Evolutionary conservation across 2,329 filamentous ascomycete genomes (phyloP).

Genomic region (Fusarium xylarioides): DNA sequence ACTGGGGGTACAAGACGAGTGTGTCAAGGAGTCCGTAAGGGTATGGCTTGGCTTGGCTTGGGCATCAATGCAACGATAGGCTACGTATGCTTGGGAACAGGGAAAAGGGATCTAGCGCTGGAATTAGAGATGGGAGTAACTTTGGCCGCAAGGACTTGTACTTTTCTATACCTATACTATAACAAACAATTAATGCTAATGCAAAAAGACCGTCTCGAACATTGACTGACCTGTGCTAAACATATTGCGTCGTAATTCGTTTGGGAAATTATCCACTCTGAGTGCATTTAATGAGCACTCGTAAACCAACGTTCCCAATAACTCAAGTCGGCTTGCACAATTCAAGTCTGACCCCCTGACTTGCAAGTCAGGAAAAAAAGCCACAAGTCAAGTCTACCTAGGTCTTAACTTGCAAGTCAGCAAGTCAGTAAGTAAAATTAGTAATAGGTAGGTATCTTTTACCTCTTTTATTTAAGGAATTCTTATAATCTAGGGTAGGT

Average conservation of each 20-base stretch:
- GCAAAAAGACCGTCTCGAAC: background rate
- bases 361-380: too few species aligned
- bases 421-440: too few species aligned
- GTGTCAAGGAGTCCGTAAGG: background rate
- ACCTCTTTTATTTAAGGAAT: too few species aligned
- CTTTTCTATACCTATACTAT: background rate
- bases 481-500: too few species aligned
- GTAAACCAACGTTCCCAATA: too few species aligned
- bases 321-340: too few species aligned
- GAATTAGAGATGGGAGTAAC: background rate
- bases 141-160: background rate
- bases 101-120: background rate
- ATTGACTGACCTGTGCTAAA: background rate
- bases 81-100: background rate
- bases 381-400: too few species aligned
- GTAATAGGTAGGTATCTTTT: too few species aligned
- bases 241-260: background rate
- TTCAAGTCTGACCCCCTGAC: too few species aligned
- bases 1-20: slow-evolving; percentile 31
- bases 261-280: background rate
- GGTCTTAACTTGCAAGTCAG: too few species aligned
- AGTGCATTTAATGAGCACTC: background rate
- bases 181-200: slow-evolving; percentile 6
- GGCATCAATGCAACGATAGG: background rate
- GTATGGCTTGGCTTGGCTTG: background rate